These are phyloP conservation scores for Phytophthora foliorum DNA, from an alignment of 352 stramenopile genomes.

Conservation along the genomic window DNA sequence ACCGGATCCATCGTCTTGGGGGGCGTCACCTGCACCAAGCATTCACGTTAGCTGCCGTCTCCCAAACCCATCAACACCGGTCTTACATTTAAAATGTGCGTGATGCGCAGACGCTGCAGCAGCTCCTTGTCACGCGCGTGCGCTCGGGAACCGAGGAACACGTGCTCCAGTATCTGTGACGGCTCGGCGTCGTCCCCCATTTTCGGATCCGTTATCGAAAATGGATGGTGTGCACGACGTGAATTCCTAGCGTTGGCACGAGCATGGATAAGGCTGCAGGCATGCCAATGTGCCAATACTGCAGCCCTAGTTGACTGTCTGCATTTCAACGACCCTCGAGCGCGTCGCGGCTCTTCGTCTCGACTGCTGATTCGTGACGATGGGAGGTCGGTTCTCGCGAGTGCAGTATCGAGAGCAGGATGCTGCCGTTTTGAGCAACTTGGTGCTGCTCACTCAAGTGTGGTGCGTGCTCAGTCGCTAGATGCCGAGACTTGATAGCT, in stretches of 20 bases:
- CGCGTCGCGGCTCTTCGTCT: slow-evolving; percentile 26
- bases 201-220: slow-evolving; percentile 16
- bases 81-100: slow-evolving; percentile 84
- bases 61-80: not conserved
- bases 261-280: not conserved
- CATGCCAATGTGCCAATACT: not conserved
- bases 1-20: slow-evolving; percentile 81
- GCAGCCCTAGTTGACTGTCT: not conserved
- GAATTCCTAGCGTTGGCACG: not conserved
- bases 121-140: slow-evolving; percentile 77
- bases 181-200: slow-evolving; percentile 48
- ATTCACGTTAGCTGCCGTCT: not conserved
- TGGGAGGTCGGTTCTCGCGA: slow-evolving; percentile 80
- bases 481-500: not conserved
- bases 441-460: slow-evolving; percentile 74
- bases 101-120: slow-evolving; percentile 72
- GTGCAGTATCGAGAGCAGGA: slow-evolving; percentile 83
- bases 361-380: slow-evolving; percentile 15
- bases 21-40: slow-evolving; percentile 79
- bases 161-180: slow-evolving; percentile 70
- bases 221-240: slow-evolving; percentile 2
- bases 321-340: slow-evolving; percentile 13
- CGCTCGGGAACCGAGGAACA: slow-evolving; percentile 75
- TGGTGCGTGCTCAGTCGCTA: slow-evolving; percentile 42
- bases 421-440: slow-evolving; percentile 64